phyloP scores from a whole-genome alignment of 1,139 yeast genomes.

The Scheffersomyces segobiensis region DNA sequence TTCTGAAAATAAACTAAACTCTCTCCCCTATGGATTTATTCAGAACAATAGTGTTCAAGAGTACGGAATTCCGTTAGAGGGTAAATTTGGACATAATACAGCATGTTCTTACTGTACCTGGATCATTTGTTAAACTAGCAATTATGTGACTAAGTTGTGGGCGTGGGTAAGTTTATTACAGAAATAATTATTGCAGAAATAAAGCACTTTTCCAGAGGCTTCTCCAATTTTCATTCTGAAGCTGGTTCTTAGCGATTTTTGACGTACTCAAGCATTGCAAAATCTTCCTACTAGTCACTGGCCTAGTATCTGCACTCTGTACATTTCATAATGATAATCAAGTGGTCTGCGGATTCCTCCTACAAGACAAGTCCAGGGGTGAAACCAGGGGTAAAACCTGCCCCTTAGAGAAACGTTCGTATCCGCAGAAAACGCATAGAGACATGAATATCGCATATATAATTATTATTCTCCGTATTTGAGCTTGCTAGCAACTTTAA shows the following conservation, averaged over 20 bases:
- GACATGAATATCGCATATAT: not conserved
- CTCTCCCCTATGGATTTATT: not conserved
- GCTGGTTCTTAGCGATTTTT: not conserved
- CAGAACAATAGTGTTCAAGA: not conserved
- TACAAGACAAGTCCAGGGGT: not conserved
- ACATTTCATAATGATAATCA: not conserved
- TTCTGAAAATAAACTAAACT: not conserved
- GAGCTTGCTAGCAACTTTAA: not conserved
- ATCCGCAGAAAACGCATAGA: not conserved
- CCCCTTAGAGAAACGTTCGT: not conserved
- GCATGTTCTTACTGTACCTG: not conserved
- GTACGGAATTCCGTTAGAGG: not conserved
- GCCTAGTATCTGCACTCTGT: not conserved
- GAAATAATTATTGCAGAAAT: not conserved
- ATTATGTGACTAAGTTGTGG: not conserved
- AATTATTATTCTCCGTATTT: not conserved
- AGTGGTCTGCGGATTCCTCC: not conserved
- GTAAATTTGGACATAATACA: not conserved
- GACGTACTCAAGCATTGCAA: not conserved
- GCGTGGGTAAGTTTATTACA: not conserved
- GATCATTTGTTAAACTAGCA: not conserved
- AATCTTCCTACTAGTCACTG: not conserved
- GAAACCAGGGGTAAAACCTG: not conserved
- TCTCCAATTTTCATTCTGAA: not conserved
- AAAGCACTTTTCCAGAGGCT: not conserved